A percentile compares a stretch with the other conserved stretches of the same genome.
Evolutionary conservation across 352 stramenopile genomes (phyloP).

Genomic region (Peronospora farinosa): DNA sequence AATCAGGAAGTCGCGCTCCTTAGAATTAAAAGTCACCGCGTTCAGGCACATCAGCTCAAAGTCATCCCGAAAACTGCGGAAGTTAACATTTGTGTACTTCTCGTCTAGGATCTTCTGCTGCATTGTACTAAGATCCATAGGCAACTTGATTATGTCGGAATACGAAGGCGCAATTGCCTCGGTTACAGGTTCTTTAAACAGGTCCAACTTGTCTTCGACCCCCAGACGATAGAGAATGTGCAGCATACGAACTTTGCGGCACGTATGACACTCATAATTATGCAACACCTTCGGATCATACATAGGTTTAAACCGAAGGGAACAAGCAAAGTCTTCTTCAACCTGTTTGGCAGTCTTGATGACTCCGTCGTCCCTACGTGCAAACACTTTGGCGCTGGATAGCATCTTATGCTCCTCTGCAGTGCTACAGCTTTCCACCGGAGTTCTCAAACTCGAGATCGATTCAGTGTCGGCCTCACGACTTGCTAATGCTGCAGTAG

Average conservation of each 20-base stretch:
- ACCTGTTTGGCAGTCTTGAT: conserved; percentile 44
- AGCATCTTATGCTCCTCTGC: conserved; percentile 21
- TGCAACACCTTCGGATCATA: conserved; percentile 70
- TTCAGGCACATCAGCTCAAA: conserved; percentile 96
- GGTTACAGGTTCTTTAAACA: conserved; percentile 93
- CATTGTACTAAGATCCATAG: conserved; percentile 92
- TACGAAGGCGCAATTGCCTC: conserved; percentile 90
- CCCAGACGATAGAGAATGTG: conserved; percentile 54
- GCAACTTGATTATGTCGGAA: conserved; percentile 88
- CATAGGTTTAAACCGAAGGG: conserved; percentile 46
- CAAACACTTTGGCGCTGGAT: conserved; percentile 8
- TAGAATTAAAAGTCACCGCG: conserved; percentile 92
- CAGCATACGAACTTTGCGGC: conserved; percentile 69
- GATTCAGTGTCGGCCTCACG: conserved; percentile 12
- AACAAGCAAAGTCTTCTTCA: conserved; percentile 60
- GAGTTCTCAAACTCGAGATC: conserved; percentile 14
- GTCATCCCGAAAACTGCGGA: conserved; percentile 81
- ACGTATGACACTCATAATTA: conserved; percentile 83
- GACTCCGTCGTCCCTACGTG: conserved; percentile 20
- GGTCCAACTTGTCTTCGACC: conserved; percentile 73
- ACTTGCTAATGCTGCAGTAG: background rate
- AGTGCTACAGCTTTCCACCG: conserved; percentile 17
- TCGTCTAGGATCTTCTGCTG: conserved; percentile 57
- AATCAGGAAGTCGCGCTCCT: conserved; percentile 82
- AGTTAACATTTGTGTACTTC: conserved; percentile 65